Percentiles rank a stretch among this genome's conserved stretches.
phyloP scores from a whole-genome alignment of 2,329 filamentous ascomycete genomes.

The Dactylellina drechsleri region DNA sequence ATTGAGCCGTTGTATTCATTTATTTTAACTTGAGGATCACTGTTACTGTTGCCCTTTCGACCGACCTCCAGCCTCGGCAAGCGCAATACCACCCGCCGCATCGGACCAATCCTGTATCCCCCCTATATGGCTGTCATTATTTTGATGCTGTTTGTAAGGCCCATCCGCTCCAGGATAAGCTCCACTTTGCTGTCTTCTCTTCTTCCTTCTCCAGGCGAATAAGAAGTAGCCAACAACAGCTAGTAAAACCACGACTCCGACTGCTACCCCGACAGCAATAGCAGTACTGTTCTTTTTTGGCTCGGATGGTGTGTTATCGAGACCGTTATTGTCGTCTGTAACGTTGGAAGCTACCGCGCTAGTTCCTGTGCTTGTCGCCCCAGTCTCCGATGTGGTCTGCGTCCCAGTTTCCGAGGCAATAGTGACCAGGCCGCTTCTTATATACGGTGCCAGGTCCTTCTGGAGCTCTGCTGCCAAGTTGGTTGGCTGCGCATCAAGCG shows the following conservation, averaged over 20 bases:
- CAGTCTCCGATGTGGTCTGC: not conserved
- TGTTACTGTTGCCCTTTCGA: slow-evolving; percentile 19
- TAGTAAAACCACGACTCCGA: slow-evolving; percentile 37
- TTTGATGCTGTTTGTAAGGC: slow-evolving; percentile 46
- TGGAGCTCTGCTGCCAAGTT: slow-evolving; percentile 16
- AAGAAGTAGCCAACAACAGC: slow-evolving; percentile 40
- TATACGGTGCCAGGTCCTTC: slow-evolving; percentile 26
- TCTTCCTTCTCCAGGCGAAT: slow-evolving; percentile 31
- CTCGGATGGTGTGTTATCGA: slow-evolving; percentile 1
- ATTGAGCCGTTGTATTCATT: too few relatives aligned
- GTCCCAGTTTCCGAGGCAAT: slow-evolving; percentile 8
- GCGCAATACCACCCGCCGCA: slow-evolving; percentile 38
- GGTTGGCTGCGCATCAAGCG: slow-evolving; percentile 38
- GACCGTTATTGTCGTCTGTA: not conserved
- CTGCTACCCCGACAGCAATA: slow-evolving; percentile 36
- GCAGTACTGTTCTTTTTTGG: slow-evolving; percentile 22
- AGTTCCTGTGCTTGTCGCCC: slow-evolving; percentile 4
- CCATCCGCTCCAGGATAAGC: slow-evolving; percentile 5
- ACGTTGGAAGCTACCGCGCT: slow-evolving; percentile 2
- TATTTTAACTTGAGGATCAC: too few relatives aligned
- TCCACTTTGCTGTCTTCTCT: slow-evolving; percentile 2
- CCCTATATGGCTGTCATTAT: slow-evolving; percentile 42
- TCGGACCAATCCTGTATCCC: slow-evolving; percentile 44
- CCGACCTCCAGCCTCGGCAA: slow-evolving; percentile 36
- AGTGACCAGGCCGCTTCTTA: slow-evolving; percentile 33